These are phyloP conservation scores for Pichia occidentalis DNA, from an alignment of 805 yeast genomes.

Conservation along the genomic window DNA sequence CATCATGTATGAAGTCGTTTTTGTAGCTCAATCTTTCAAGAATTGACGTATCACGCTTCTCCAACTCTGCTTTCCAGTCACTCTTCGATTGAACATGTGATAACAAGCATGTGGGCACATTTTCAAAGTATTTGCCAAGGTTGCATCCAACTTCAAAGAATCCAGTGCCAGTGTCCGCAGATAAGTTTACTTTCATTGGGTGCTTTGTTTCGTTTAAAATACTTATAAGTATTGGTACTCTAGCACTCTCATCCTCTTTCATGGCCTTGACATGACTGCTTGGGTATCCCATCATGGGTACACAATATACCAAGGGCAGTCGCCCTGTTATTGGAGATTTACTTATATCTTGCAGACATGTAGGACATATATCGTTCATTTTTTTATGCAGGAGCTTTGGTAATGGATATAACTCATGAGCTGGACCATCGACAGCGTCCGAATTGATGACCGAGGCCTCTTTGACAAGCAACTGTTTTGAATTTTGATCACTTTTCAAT, in stretches of 20 bases:
- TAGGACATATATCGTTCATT: conserved; percentile 8
- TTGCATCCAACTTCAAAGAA: conserved; percentile 2
- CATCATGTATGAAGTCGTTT: neutral
- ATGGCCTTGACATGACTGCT: neutral
- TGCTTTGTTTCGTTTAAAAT: conserved; percentile 15
- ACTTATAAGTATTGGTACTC: conserved; percentile 8
- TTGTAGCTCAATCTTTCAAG: too few relatives aligned
- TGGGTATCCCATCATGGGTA: conserved; percentile 6
- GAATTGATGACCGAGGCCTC: neutral
- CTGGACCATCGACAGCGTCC: neutral
- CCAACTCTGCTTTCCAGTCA: conserved; percentile 20
- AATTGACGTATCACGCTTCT: neutral
- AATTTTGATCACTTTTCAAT: conserved; percentile 14
- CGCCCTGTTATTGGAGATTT: neutral
- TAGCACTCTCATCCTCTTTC: neutral
- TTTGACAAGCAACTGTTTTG: neutral
- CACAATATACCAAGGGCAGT: neutral
- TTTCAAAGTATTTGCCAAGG: conserved; percentile 15
- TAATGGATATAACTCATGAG: conserved; percentile 10
- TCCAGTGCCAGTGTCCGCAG: conserved; percentile 5
- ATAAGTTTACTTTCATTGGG: conserved; percentile 11
- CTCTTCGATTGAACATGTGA: conserved; percentile 14
- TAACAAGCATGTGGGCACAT: conserved; percentile 28
- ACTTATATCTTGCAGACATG: conserved; percentile 2
- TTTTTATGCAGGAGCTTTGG: conserved; percentile 23